These are phyloP conservation scores for Rhododendron mucronatum DNA, from an alignment of 148 eudicot species.

Conservation along the genomic window DNA sequence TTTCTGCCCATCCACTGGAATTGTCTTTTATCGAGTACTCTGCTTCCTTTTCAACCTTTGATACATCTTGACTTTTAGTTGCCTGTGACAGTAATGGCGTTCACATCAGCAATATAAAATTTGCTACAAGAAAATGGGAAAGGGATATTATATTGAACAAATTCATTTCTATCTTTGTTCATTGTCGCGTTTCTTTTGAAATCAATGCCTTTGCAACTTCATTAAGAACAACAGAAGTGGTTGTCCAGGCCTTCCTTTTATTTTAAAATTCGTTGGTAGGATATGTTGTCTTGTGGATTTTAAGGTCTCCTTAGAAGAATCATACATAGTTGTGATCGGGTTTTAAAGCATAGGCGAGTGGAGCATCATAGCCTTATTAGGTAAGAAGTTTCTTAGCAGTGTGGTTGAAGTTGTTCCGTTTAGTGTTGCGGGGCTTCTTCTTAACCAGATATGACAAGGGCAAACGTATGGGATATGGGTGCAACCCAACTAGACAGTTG, in stretches of 20 bases:
- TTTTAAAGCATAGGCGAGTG: no score
- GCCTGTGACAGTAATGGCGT: background rate
- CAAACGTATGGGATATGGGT: no score
- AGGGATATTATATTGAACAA: background rate
- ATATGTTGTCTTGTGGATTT: no score
- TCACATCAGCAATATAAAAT: background rate
- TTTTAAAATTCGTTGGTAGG: background rate
- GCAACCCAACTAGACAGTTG: no score
- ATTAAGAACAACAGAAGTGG: background rate
- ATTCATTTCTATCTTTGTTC: no score
- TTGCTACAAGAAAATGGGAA: background rate
- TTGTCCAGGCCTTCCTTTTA: background rate
- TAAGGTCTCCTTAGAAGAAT: no score
- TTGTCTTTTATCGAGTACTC: background rate
- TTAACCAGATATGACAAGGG: no score
- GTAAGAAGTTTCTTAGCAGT: no score
- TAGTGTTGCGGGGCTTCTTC: no score
- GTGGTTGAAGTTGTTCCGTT: no score
- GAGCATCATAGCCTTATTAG: no score
- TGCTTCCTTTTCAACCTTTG: background rate
- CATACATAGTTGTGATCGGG: no score
- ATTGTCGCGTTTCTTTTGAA: background rate
- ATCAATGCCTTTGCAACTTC: background rate
- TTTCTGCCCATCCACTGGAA: conserved; percentile 36
- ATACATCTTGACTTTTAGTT: background rate